These are phyloP conservation scores for Lactarius deliciosus DNA, from an alignment of 768 basidiomycete genomes.

Conservation along the genomic window DNA sequence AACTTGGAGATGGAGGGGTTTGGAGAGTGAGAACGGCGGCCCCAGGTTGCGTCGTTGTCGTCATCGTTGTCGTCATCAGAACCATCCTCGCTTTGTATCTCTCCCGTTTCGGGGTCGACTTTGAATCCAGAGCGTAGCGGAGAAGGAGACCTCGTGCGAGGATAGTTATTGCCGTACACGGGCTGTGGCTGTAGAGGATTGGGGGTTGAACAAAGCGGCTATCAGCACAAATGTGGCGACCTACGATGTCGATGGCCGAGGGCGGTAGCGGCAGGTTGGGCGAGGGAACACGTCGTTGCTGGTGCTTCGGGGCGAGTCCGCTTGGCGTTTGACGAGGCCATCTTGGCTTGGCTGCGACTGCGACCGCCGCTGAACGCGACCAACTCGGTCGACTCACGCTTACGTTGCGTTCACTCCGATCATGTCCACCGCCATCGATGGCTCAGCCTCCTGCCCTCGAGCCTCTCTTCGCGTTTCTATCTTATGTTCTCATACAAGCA, in stretches of 20 bases:
- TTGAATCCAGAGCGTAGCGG: conserved; percentile 67
- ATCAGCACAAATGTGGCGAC: conserved; percentile 8
- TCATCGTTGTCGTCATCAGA: conserved; percentile 48
- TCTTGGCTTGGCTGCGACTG: conserved; percentile 24
- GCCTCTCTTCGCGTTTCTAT: conserved; percentile 64
- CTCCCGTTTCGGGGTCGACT: conserved; percentile 55
- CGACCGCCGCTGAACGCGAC: conserved; percentile 8
- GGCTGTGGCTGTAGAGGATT: conserved; percentile 44
- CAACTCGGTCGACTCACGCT: conserved; percentile 4
- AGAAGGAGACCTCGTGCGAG: conserved; percentile 59
- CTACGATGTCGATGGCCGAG: conserved; percentile 45
- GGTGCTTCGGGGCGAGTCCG: conserved; percentile 33
- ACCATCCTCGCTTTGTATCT: conserved; percentile 41
- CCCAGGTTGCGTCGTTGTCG: conserved; percentile 41
- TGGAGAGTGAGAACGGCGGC: conserved; percentile 57
- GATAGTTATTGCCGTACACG: conserved; percentile 39
- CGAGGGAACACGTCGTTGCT: conserved; percentile 42
- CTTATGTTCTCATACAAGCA: conserved; percentile 55
- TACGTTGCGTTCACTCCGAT: background rate
- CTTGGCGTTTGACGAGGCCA: conserved; percentile 35
- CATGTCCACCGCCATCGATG: conserved; percentile 37
- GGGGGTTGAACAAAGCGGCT: conserved; percentile 23
- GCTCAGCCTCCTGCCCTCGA: conserved; percentile 41
- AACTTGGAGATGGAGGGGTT: conserved; percentile 71
- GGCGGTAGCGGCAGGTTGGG: conserved; percentile 39